Evolutionary conservation across 164 flowering plant species (phyloP).

Genomic region (Sextonia rubra): DNA sequence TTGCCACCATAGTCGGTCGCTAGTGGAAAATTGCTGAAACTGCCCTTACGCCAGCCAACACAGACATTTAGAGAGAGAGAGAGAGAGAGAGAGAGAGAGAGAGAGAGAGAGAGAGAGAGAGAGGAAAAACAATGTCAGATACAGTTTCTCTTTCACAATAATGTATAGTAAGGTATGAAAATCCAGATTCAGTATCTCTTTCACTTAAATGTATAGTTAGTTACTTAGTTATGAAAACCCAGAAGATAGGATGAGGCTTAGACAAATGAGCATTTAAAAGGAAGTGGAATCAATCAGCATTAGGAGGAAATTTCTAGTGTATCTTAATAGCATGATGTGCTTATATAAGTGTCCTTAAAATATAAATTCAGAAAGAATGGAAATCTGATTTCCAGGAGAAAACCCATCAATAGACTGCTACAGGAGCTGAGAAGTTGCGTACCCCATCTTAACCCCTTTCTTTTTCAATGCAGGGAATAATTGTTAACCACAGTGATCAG

Average conservation of each 20-base stretch:
- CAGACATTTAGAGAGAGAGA: neutral
- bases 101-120: too few species aligned
- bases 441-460: neutral
- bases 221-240: too few species aligned
- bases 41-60: conserved; percentile 20
- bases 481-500: neutral
- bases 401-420: neutral
- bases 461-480: neutral
- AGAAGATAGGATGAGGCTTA: too few species aligned
- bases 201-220: too few species aligned
- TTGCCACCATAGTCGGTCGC: conserved; percentile 76
- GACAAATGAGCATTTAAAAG: neutral
- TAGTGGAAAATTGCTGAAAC: conserved; percentile 45
- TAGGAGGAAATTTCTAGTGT: neutral
- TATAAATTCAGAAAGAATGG: neutral
- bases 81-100: neutral
- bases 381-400: neutral
- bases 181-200: too few species aligned
- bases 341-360: neutral
- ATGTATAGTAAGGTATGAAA: too few species aligned
- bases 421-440: too few species aligned
- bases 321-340: neutral
- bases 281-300: neutral
- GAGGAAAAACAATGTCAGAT: neutral
- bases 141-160: neutral